Conservation (phyloP, 108 stramenopile species). For the Cyclostephanos tholiformis region DNA sequence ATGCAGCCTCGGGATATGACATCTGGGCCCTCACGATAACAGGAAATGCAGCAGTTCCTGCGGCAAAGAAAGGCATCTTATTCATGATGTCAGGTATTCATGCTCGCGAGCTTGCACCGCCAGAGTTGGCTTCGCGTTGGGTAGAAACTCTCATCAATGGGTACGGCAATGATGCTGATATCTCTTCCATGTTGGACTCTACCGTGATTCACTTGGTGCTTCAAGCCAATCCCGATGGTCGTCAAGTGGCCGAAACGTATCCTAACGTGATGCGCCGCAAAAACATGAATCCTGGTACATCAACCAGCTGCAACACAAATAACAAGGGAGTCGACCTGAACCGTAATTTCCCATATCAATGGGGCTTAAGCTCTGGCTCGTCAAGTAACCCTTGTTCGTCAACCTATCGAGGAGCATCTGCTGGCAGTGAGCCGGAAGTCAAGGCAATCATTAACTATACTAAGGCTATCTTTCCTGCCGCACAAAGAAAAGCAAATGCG, state of each 20-base stretch:
- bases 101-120: slow-evolving; percentile 45
- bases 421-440: slow-evolving; percentile 57
- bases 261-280: slow-evolving; percentile 39
- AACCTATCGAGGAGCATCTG: slow-evolving; percentile 38
- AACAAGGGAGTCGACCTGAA: slow-evolving; percentile 61
- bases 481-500: slow-evolving; percentile 43
- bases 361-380: slow-evolving; percentile 52
- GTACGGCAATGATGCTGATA: slow-evolving; percentile 44
- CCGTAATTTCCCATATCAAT: slow-evolving; percentile 60
- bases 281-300: slow-evolving; percentile 38
- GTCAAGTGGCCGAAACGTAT: slow-evolving; percentile 42
- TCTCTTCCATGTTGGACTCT: slow-evolving; percentile 43
- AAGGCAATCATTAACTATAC: slow-evolving; percentile 49
- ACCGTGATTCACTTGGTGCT: slow-evolving; percentile 44
- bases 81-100: slow-evolving; percentile 38
- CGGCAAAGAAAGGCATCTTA: slow-evolving; percentile 5
- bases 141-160: slow-evolving; percentile 16
- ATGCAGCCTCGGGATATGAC: slow-evolving; percentile 17
- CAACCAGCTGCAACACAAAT: not conserved
- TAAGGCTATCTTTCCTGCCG: slow-evolving; percentile 43
- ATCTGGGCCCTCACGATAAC: slow-evolving; percentile 37
- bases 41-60: not conserved
- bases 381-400: slow-evolving; percentile 35
- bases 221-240: slow-evolving; percentile 50
- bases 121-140: slow-evolving; percentile 35